A percentile compares a stretch with the other conserved stretches of the same genome.
Conservation (phyloP, 495 filamentous ascomycete genomes). For the Neurospora sp. region DNA sequence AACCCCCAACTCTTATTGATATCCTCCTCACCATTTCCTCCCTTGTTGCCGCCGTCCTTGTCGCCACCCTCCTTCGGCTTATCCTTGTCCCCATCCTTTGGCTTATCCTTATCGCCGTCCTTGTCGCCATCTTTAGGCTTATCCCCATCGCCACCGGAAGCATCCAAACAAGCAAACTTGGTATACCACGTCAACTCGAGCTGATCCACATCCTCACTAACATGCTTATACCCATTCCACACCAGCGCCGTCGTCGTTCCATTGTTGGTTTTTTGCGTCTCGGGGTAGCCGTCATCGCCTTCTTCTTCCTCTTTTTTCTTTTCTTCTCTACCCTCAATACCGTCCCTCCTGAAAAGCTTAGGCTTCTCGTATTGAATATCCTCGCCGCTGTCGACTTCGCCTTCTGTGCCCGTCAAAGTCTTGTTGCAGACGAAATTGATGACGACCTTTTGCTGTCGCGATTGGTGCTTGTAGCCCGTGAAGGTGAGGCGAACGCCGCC, state of each 20-base stretch:
- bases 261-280: slow-evolving; percentile 35
- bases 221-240: slow-evolving; percentile 59
- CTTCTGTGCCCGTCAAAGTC: slow-evolving; percentile 59
- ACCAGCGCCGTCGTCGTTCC: slow-evolving; percentile 50
- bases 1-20: slow-evolving; percentile 65
- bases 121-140: slow-evolving; percentile 30
- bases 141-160: slow-evolving; percentile 17
- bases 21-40: slow-evolving; percentile 10
- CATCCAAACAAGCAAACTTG: slow-evolving; percentile 58
- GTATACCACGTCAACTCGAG: slow-evolving; percentile 75
- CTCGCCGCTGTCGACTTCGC: slow-evolving; percentile 19
- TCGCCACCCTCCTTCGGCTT: slow-evolving; percentile 5
- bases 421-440: slow-evolving; percentile 70
- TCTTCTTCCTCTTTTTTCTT: slow-evolving; percentile 21
- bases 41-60: not conserved
- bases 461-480: not conserved
- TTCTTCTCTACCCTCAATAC: no score
- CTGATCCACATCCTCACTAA: slow-evolving; percentile 37
- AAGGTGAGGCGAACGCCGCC: not conserved
- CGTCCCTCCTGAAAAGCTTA: slow-evolving; percentile 4
- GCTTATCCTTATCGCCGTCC: slow-evolving; percentile 31
- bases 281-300: slow-evolving; percentile 21
- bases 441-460: not conserved
- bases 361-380: not conserved
- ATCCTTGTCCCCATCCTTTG: slow-evolving; percentile 22